Conservation (phyloP, 768 basidiomycete genomes). For the Coprinopsis sp. region DNA sequence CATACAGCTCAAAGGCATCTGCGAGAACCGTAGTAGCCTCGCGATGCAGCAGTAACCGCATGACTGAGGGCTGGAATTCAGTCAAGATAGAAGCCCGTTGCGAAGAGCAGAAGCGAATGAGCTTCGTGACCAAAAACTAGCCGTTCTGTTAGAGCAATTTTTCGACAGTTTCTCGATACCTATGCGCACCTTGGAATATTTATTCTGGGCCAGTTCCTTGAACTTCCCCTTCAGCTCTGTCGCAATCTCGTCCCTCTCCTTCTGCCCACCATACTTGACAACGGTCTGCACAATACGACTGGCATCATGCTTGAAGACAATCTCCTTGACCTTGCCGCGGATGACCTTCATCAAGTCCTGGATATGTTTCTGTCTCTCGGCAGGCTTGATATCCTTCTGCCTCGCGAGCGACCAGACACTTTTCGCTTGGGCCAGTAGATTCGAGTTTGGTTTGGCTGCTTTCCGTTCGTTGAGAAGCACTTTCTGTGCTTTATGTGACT, state of each 20-base stretch:
- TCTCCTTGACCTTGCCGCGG: conserved; percentile 77
- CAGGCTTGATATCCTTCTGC: conserved; percentile 61
- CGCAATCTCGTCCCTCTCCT: conserved; percentile 77
- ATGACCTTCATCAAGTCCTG: conserved; percentile 70
- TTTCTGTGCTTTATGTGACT: conserved; percentile 71
- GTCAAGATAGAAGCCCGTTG: conserved; percentile 72
- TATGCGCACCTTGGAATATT: conserved; percentile 82
- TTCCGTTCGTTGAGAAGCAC: conserved; percentile 62
- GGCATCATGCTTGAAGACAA: conserved; percentile 89
- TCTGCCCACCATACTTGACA: conserved; percentile 74
- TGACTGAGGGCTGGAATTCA: conserved; percentile 73
- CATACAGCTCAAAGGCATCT: conserved; percentile 84
- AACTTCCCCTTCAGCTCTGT: conserved; percentile 78
- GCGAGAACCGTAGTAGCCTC: conserved; percentile 82
- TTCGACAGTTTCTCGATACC: no score
- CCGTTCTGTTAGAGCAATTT: neutral
- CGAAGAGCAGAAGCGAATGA: conserved; percentile 68
- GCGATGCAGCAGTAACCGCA: conserved; percentile 76
- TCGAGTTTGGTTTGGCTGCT: conserved; percentile 74
- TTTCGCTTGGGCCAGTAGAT: conserved; percentile 67
- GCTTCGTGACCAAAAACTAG: conserved; percentile 78
- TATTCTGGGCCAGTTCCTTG: conserved; percentile 73
- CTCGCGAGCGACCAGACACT: conserved; percentile 72
- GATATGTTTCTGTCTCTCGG: conserved; percentile 73
- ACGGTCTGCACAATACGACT: conserved; percentile 79